A percentile compares a stretch with the other conserved stretches of the same genome.
These are phyloP conservation scores for Viola pubescens DNA, from an alignment of 441 rosid species.

Conservation along the genomic window DNA sequence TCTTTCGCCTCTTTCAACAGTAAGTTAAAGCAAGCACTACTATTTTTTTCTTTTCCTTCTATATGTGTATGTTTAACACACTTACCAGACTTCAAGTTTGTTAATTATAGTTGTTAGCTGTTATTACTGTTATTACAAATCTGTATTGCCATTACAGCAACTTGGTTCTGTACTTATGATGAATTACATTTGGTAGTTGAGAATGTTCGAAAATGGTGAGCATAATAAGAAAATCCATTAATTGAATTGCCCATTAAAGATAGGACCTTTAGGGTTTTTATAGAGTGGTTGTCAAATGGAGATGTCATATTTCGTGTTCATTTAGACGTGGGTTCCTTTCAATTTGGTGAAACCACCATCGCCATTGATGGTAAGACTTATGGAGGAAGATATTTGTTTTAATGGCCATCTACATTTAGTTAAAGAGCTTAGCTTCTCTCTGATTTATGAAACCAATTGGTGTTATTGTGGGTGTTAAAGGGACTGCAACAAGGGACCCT, in stretches of 20 bases:
- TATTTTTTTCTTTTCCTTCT: background rate
- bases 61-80: background rate
- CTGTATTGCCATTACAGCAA: background rate
- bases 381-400: constrained; percentile 17
- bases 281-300: constrained; percentile 3
- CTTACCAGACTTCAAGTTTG: background rate
- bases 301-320: constrained; percentile 1
- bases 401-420: constrained; percentile 12
- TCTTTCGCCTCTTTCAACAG: constrained; percentile 28
- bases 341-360: constrained; percentile 20
- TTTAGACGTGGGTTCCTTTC: constrained; percentile 12
- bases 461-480: constrained; percentile 22
- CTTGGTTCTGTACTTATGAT: too few relatives aligned
- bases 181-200: too few relatives aligned
- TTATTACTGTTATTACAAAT: background rate
- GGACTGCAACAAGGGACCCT: constrained; percentile 7
- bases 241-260: constrained; percentile 12
- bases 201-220: too few relatives aligned
- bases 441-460: constrained; percentile 4
- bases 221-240: constrained; percentile 6
- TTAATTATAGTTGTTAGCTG: background rate
- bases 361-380: constrained; percentile 15
- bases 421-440: background rate
- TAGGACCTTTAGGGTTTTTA: constrained; percentile 12
- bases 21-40: constrained; percentile 25